Percentiles rank a stretch among this genome's conserved stretches.
Conservation (phyloP, 129 eudicot species). For the Ambrosia artemisiifolia region DNA sequence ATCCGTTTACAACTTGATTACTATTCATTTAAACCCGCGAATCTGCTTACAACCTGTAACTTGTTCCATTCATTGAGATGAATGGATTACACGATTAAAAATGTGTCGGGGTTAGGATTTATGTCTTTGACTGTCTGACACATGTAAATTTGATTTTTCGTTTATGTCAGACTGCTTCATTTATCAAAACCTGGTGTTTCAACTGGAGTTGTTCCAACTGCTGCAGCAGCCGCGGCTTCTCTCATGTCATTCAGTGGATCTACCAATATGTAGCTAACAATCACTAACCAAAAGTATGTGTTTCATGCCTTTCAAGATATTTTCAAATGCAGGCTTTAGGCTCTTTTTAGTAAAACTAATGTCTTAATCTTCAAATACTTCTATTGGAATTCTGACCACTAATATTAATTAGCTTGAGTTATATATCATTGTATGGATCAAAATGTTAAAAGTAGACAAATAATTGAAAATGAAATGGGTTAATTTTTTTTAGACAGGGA, state of each 20-base stretch:
- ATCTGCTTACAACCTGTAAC: no score
- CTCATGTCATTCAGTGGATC: slow-evolving; percentile 89
- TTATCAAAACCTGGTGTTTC: slow-evolving; percentile 86
- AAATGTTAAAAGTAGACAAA: background rate
- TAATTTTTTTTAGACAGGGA: background rate
- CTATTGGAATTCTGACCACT: background rate
- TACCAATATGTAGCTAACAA: slow-evolving; percentile 44
- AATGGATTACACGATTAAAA: no score
- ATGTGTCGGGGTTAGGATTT: no score
- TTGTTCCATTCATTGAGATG: no score
- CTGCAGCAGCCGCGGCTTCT: slow-evolving; percentile 97
- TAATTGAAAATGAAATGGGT: background rate
- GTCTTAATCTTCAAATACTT: background rate
- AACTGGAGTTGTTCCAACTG: slow-evolving; percentile 91
- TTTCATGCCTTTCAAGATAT: background rate
- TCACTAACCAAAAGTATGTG: background rate
- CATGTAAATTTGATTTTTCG: background rate
- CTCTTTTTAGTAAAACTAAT: background rate
- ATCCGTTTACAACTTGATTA: no score
- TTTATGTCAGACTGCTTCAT: slow-evolving; percentile 65
- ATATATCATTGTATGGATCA: background rate
- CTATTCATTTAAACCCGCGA: no score
- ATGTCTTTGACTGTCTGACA: no score
- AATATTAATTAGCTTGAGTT: background rate
- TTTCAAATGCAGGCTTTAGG: background rate